Evolutionary conservation across 177 flowering plant species (phyloP).

Genomic region (Vitis hybrid): DNA sequence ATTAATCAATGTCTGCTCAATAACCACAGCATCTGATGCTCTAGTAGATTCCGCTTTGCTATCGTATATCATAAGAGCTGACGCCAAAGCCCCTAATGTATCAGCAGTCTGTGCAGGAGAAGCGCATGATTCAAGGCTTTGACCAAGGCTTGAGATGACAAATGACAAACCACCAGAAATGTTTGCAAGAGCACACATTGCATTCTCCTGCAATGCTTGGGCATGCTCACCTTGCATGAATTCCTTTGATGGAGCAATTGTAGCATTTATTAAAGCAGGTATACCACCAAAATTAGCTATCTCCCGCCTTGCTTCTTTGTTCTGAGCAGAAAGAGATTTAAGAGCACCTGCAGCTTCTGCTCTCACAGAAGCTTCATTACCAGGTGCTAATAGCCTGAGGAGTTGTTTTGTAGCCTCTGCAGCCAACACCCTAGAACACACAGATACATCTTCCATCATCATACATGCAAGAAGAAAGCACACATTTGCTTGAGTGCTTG

Average conservation of each 20-base stretch:
- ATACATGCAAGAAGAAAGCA: slow-evolving; percentile 92
- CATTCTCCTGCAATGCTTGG: slow-evolving; percentile 97
- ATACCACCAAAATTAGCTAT: slow-evolving; percentile 85
- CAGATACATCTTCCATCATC: slow-evolving; percentile 92
- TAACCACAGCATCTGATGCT: slow-evolving; percentile 72
- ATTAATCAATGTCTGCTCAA: slow-evolving; percentile 78
- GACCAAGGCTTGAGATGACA: slow-evolving; percentile 98
- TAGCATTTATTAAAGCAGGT: slow-evolving; percentile 94
- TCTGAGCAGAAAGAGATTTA: slow-evolving; percentile 93
- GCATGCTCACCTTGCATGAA: slow-evolving; percentile 99
- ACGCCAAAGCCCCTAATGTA: slow-evolving; percentile 96
- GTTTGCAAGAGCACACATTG: slow-evolving; percentile 99
- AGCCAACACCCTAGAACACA: slow-evolving; percentile 72
- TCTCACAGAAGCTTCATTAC: slow-evolving; percentile 89
- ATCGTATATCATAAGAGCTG: slow-evolving; percentile 99
- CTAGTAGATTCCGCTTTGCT: slow-evolving; percentile 73
- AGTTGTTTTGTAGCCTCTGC: slow-evolving; percentile 80
- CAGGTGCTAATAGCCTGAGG: slow-evolving; percentile 78
- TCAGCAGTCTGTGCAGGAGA: slow-evolving; percentile 94
- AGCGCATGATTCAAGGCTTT: slow-evolving; percentile 91
- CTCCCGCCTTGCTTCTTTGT: slow-evolving; percentile 85
- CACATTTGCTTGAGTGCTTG: slow-evolving; percentile 87
- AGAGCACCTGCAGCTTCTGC: slow-evolving; percentile 98
- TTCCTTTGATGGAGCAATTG: slow-evolving; percentile 99
- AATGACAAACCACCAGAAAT: slow-evolving; percentile 97